Percentiles rank a stretch among this genome's conserved stretches.
phyloP scores from a whole-genome alignment of 164 flowering plant genomes.

The Pachysandra terminalis region DNA sequence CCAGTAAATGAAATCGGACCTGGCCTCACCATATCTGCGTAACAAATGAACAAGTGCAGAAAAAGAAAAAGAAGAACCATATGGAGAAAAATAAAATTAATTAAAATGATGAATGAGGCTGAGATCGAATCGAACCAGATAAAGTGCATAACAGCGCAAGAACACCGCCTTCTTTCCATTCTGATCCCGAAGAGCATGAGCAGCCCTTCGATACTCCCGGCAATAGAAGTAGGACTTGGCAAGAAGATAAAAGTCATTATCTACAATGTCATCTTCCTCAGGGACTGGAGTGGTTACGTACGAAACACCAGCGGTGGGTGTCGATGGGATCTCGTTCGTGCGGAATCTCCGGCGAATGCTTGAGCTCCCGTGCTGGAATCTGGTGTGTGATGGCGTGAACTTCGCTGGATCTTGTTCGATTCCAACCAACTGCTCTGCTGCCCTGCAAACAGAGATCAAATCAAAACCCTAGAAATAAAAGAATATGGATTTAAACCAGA shows the following conservation, averaged over 20 bases:
- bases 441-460: conserved; percentile 42
- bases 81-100: not conserved
- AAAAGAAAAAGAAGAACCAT: no score
- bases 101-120: not conserved
- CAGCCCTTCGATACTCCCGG: conserved; percentile 82
- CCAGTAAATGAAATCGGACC: no score
- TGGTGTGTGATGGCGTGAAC: conserved; percentile 71
- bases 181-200: conserved; percentile 87
- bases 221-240: conserved; percentile 91
- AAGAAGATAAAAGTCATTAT: conserved; percentile 62
- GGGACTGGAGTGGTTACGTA: conserved; percentile 57
- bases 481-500: not conserved
- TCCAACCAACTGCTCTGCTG: conserved; percentile 91
- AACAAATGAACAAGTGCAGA: not conserved
- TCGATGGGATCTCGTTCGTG: conserved; percentile 45
- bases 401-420: conserved; percentile 88
- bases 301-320: conserved; percentile 66
- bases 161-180: conserved; percentile 75
- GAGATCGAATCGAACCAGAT: conserved; percentile 53
- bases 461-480: not conserved
- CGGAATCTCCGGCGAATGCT: conserved; percentile 68
- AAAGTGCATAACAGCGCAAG: conserved; percentile 87
- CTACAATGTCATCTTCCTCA: conserved; percentile 68
- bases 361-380: conserved; percentile 84
- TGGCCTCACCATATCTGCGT: no score